Percentiles rank a stretch among this genome's conserved stretches.
These are phyloP conservation scores for Agrocybe chaxingu DNA, from an alignment of 768 basidiomycete genomes.

Conservation along the genomic window DNA sequence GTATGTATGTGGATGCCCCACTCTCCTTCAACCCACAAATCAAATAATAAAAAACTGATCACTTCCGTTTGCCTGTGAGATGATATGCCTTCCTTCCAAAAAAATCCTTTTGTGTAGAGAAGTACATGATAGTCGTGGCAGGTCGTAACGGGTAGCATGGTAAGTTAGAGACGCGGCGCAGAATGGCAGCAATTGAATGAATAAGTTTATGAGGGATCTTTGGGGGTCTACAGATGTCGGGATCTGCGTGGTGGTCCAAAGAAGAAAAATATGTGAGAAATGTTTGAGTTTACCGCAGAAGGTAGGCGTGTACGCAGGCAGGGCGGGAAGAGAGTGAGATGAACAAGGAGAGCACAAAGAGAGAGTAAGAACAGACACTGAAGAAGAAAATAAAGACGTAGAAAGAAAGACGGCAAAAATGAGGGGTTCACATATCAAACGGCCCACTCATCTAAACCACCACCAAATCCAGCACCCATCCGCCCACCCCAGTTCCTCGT, in stretches of 20 bases:
- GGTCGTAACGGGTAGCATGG: too few relatives aligned
- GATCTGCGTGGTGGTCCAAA: neutral
- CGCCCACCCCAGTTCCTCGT: conserved; percentile 45
- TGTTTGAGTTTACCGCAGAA: neutral
- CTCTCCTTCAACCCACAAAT: neutral
- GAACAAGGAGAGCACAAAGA: neutral
- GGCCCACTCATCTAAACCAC: conserved; percentile 55
- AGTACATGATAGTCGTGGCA: too few relatives aligned
- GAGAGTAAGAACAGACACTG: neutral
- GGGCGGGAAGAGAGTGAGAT: neutral
- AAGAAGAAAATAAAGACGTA: neutral
- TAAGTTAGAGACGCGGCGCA: too few relatives aligned
- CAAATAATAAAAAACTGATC: too few relatives aligned
- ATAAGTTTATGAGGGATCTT: too few relatives aligned
- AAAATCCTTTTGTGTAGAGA: too few relatives aligned
- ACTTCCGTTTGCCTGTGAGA: too few relatives aligned
- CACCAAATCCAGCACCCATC: conserved; percentile 29
- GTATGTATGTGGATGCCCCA: neutral
- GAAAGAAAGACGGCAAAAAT: neutral
- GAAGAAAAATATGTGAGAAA: neutral
- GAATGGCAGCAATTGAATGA: too few relatives aligned
- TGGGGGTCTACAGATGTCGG: too few relatives aligned
- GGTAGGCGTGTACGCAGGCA: neutral
- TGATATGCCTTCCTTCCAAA: too few relatives aligned
- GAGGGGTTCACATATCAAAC: conserved; percentile 27